These are phyloP conservation scores for Galium porrigens DNA, from an alignment of 305 asterid genomes.

Conservation along the genomic window DNA sequence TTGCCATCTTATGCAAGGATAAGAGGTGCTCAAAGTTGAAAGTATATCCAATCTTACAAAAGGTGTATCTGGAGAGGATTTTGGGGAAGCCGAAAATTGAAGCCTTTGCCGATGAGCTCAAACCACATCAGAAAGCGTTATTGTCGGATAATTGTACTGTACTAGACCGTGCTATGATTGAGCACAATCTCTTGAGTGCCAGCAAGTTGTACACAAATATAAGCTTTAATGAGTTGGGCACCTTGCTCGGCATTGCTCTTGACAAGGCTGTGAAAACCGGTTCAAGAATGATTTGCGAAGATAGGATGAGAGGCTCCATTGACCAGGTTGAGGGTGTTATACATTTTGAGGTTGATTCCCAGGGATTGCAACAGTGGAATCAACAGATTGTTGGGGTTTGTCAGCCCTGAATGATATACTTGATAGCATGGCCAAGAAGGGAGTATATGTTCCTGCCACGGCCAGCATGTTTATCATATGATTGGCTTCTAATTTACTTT, in stretches of 20 bases:
- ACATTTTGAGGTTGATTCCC: constrained; percentile 90
- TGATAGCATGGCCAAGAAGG: constrained; percentile 91
- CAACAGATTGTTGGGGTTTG: constrained; percentile 42
- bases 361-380: constrained; percentile 93
- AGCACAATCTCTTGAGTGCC: constrained; percentile 88
- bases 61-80: constrained; percentile 94
- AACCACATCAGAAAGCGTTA: constrained; percentile 87
- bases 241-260: constrained; percentile 83
- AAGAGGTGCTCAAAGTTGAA: constrained; percentile 91
- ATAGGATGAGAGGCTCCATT: constrained; percentile 89
- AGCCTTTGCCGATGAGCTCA: constrained; percentile 87
- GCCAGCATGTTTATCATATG: too few species aligned
- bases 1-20: constrained; percentile 87
- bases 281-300: constrained; percentile 85
- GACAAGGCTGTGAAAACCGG: constrained; percentile 95
- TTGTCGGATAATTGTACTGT: constrained; percentile 87
- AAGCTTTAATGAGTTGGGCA: constrained; percentile 85
- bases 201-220: constrained; percentile 90
- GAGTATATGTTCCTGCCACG: constrained; percentile 52
- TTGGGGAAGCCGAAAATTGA: constrained; percentile 91
- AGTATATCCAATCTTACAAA: constrained; percentile 83
- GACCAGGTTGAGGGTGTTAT: constrained; percentile 96
- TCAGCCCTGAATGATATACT: constrained; percentile 24
- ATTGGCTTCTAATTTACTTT: too few species aligned
- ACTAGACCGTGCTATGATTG: constrained; percentile 95